phyloP scores from a whole-genome alignment of 2,329 filamentous ascomycete genomes.

The Teratosphaeria nubilosa region DNA sequence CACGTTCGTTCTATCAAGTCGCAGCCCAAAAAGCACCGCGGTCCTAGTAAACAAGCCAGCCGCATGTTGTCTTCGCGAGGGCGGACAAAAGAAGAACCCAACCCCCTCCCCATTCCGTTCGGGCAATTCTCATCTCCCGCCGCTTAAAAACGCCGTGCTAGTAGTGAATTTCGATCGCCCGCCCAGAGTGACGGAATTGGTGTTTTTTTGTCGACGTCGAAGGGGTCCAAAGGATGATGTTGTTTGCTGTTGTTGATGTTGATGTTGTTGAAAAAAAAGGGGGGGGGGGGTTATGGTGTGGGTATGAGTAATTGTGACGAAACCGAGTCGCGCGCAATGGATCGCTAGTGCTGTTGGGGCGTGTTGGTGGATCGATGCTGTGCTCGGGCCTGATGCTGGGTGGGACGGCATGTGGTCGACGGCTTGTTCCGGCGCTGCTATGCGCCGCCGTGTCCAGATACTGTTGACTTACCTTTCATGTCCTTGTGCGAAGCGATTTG shows the following conservation, averaged over 20 bases:
- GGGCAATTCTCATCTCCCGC: background rate
- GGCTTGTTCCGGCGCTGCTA: background rate
- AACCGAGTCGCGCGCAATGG: constrained; percentile 6
- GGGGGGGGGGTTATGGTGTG: constrained; percentile 3
- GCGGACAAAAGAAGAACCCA: background rate
- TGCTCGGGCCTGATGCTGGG: constrained; percentile 11
- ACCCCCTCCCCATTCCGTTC: background rate
- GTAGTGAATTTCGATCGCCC: background rate
- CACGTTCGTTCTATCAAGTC: background rate
- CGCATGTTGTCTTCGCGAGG: background rate
- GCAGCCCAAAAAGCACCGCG: background rate
- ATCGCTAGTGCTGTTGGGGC: constrained; percentile 8
- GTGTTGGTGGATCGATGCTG: constrained; percentile 13
- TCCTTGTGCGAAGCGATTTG: constrained; percentile 1
- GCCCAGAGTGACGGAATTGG: background rate
- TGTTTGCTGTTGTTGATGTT: constrained; percentile 5
- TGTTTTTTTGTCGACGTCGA: constrained; percentile 14
- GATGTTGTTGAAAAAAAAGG: constrained; percentile 1
- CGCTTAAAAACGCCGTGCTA: background rate
- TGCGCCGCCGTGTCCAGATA: background rate
- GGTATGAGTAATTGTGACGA: background rate
- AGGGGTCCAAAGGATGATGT: constrained; percentile 10
- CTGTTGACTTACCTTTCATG: constrained; percentile 8
- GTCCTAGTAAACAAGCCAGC: background rate
- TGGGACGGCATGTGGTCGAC: background rate